These are phyloP conservation scores for Salix brachista DNA, from an alignment of 345 rosid species.

Conservation along the genomic window DNA sequence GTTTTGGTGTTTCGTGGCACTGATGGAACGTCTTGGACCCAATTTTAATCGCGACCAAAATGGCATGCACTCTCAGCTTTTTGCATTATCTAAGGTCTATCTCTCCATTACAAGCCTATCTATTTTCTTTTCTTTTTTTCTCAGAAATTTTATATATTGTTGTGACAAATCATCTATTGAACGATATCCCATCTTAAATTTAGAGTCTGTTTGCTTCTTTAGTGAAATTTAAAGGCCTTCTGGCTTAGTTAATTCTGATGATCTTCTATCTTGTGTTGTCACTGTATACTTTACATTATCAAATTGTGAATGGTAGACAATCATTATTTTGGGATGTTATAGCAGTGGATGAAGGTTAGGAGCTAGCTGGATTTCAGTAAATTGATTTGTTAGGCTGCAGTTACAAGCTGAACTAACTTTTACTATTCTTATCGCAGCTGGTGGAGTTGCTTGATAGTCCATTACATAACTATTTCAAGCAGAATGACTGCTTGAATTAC, in stretches of 20 bases:
- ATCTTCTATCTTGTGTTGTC: not conserved
- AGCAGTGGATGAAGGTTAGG: not conserved
- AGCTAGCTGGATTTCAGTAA: not conserved
- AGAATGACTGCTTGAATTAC: conserved; percentile 96
- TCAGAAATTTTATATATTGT: not conserved
- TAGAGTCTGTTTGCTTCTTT: not conserved
- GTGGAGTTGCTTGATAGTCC: conserved; percentile 91
- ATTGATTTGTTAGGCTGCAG: not conserved
- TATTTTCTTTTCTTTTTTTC: not conserved
- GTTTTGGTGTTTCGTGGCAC: conserved; percentile 93
- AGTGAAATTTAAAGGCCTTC: not conserved
- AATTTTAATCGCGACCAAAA: conserved; percentile 95
- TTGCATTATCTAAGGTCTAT: conserved; percentile 87
- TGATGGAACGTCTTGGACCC: conserved; percentile 98
- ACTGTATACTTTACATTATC: not conserved
- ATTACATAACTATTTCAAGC: conserved; percentile 79
- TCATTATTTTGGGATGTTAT: not conserved
- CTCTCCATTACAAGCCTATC: not conserved
- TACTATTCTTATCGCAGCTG: conserved; percentile 48
- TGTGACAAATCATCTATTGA: not conserved
- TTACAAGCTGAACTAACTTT: conserved; percentile 3
- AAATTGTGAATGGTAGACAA: not conserved
- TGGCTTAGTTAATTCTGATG: not conserved
- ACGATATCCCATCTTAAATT: not conserved
- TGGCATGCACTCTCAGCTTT: conserved; percentile 98